Conservation (phyloP, 352 stramenopile species). For the Phytopythium ostracodes region DNA sequence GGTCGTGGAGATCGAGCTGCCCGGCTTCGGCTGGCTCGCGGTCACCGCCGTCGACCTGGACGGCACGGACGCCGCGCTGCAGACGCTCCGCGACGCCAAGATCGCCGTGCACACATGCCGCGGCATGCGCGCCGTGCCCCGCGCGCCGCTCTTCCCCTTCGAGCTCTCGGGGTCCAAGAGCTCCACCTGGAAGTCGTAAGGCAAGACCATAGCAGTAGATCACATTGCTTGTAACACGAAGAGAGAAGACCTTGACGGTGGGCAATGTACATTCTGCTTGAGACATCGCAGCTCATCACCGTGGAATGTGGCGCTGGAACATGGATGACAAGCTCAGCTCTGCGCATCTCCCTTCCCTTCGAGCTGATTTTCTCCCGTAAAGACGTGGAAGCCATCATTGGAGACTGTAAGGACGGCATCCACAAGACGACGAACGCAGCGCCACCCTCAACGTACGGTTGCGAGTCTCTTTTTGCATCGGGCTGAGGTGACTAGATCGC, state of each 20-base stretch:
- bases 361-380: background rate
- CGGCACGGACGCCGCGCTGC: constrained; percentile 52
- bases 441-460: background rate
- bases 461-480: background rate
- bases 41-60: constrained; percentile 82
- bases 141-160: constrained; percentile 68
- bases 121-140: constrained; percentile 51
- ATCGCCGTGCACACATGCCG: constrained; percentile 64
- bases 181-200: constrained; percentile 67
- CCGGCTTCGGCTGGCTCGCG: constrained; percentile 76
- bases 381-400: background rate
- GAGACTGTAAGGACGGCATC: no score
- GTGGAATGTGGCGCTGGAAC: background rate
- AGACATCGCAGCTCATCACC: background rate
- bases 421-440: background rate
- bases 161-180: constrained; percentile 80
- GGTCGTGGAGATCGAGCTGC: constrained; percentile 71
- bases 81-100: constrained; percentile 56
- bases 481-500: no score
- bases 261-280: no score
- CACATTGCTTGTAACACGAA: background rate
- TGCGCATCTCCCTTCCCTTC: no score
- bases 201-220: background rate
- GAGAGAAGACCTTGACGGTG: no score
- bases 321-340: background rate